Evolutionary conservation across 257 asterid genomes (phyloP).

Genomic region (Handroanthus guayacan): DNA sequence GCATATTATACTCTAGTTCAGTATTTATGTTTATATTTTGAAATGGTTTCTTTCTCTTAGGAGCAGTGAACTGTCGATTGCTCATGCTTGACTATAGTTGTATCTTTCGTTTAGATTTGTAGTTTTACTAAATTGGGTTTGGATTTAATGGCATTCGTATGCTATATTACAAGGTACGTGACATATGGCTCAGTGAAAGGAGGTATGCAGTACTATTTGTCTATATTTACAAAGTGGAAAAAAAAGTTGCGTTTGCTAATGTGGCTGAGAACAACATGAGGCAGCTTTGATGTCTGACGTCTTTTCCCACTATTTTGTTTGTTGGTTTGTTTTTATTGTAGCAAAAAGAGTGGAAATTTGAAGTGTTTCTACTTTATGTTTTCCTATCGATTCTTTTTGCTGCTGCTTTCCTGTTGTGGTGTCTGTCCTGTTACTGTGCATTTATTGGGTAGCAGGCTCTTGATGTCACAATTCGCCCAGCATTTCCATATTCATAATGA

Average conservation of each 20-base stretch:
- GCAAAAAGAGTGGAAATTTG: slow-evolving; percentile 38
- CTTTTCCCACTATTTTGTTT: not conserved
- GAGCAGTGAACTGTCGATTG: not conserved
- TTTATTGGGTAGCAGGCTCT: slow-evolving; percentile 38
- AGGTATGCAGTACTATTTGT: not conserved
- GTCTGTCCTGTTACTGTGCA: slow-evolving; percentile 39
- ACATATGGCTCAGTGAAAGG: slow-evolving; percentile 11
- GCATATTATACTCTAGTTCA: not conserved
- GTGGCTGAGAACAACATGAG: slow-evolving; percentile 20
- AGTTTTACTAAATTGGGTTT: slow-evolving; percentile 1
- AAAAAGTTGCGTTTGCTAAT: slow-evolving; percentile 1
- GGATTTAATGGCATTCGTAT: slow-evolving; percentile 16
- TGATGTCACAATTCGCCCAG: slow-evolving; percentile 40
- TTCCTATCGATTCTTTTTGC: slow-evolving; percentile 32
- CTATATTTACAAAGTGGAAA: not conserved
- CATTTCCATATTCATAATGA: slow-evolving; percentile 38
- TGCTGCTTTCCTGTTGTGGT: slow-evolving; percentile 49
- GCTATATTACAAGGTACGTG: slow-evolving; percentile 1
- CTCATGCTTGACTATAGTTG: not conserved
- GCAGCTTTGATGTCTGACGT: not conserved
- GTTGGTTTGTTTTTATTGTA: not conserved
- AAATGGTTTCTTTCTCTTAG: not conserved
- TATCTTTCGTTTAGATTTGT: not conserved
- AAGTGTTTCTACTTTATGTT: slow-evolving; percentile 44
- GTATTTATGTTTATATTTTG: not conserved